These are phyloP conservation scores for Ustilago trichophora DNA, from an alignment of 1,284 basidiomycete genomes.

Conservation along the genomic window DNA sequence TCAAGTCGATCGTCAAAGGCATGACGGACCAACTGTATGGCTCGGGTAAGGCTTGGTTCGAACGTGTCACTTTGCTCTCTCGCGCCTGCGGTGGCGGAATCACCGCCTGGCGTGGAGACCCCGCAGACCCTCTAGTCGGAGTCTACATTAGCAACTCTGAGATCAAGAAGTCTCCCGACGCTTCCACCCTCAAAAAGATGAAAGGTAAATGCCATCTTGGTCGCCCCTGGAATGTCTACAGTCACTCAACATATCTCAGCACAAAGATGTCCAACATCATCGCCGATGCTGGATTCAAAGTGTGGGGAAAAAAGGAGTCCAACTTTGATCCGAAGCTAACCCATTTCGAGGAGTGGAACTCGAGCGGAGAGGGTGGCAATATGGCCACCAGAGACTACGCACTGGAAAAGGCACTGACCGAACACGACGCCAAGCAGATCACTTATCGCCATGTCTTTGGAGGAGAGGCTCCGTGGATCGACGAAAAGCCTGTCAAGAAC, in stretches of 20 bases:
- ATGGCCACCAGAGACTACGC: not conserved
- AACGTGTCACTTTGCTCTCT: constrained; percentile 14
- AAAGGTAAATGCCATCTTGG: constrained; percentile 17
- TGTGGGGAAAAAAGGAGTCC: constrained; percentile 5
- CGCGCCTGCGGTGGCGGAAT: constrained; percentile 31
- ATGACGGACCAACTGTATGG: constrained; percentile 46
- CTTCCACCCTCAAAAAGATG: constrained; percentile 5
- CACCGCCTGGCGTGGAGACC: constrained; percentile 40
- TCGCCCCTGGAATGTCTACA: constrained; percentile 22
- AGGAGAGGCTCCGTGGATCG: constrained; percentile 28
- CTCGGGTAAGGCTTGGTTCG: constrained; percentile 37
- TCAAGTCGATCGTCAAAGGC: constrained; percentile 13
- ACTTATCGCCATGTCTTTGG: constrained; percentile 23
- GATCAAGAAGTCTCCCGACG: constrained; percentile 17
- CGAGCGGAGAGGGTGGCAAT: constrained; percentile 15
- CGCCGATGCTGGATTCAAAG: constrained; percentile 14
- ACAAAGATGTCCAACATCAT: constrained; percentile 27
- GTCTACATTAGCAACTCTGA: constrained; percentile 35
- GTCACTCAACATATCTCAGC: constrained; percentile 25
- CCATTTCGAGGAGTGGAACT: constrained; percentile 24
- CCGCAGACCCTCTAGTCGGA: constrained; percentile 8
- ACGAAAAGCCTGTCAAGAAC: constrained; percentile 1
- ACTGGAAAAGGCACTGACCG: constrained; percentile 9
- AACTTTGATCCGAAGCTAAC: constrained; percentile 20
- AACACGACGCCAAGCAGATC: constrained; percentile 13